A percentile compares a stretch with the other conserved stretches of the same genome.
phyloP scores from a whole-genome alignment of 1,284 basidiomycete genomes.

The Violaceomyces palustris region DNA sequence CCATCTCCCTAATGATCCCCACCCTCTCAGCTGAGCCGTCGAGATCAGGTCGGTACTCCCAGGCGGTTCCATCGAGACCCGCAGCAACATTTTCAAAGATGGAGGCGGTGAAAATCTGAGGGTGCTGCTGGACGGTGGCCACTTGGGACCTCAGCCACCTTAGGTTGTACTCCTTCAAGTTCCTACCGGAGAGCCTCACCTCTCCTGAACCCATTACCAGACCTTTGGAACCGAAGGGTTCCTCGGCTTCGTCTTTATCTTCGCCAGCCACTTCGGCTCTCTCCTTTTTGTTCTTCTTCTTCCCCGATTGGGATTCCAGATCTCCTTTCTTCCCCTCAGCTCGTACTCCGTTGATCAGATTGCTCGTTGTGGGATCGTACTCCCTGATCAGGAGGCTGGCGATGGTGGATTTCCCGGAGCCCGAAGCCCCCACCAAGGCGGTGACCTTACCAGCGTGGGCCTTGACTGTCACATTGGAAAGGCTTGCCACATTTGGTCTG shows the following conservation, averaged over 20 bases:
- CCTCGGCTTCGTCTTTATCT: conserved; percentile 1
- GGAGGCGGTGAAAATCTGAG: conserved; percentile 48
- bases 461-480: conserved; percentile 33
- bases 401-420: conserved; percentile 54
- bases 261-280: too few species aligned
- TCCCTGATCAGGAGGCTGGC: conserved; percentile 54
- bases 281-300: conserved; percentile 4
- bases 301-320: too few species aligned
- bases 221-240: too few species aligned
- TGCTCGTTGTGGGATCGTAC: conserved; percentile 53
- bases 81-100: conserved; percentile 50
- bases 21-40: conserved; percentile 20
- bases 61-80: conserved; percentile 37
- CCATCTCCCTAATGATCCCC: conserved; percentile 43
- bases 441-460: conserved; percentile 46
- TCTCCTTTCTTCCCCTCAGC: too few species aligned
- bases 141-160: conserved; percentile 55
- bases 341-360: conserved; percentile 7
- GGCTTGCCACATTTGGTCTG: conserved; percentile 34
- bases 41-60: conserved; percentile 22
- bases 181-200: conserved; percentile 48
- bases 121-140: conserved; percentile 55
- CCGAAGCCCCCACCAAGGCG: conserved; percentile 51
- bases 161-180: conserved; percentile 53
- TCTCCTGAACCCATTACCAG: conserved; percentile 28